Conservation (phyloP, 2,329 filamentous ascomycete species). For the Fusarium sterilihyphosum region DNA sequence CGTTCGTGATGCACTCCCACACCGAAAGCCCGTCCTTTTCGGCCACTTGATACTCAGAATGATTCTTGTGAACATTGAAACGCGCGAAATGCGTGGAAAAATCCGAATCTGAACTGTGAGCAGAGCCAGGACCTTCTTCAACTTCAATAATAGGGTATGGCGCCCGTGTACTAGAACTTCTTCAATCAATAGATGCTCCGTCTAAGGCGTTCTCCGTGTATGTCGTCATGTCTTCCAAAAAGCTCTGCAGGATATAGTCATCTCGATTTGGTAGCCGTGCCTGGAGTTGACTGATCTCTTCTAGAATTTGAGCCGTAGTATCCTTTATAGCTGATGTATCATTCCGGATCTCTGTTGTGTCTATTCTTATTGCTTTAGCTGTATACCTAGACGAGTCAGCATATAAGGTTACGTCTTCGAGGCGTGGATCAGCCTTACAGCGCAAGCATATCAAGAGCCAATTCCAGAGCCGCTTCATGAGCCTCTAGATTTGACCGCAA, state of each 20-base stretch:
- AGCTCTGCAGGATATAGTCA: not conserved
- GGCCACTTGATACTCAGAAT: not conserved
- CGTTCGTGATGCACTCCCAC: not conserved
- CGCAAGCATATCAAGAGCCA: not conserved
- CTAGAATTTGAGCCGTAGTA: not conserved
- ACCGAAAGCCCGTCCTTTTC: not conserved
- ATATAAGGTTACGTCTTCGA: accelerated
- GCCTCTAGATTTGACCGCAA: not conserved
- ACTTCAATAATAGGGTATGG: not conserved
- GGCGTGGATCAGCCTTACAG: not conserved
- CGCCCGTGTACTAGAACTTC: not conserved
- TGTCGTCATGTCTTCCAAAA: not conserved
- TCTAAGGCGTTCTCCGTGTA: not conserved
- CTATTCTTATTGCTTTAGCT: not conserved
- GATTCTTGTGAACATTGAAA: not conserved
- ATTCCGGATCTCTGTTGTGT: not conserved
- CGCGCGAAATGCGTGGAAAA: accelerated
- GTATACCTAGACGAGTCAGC: not conserved
- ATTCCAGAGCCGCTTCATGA: not conserved
- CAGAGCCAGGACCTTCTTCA: accelerated
- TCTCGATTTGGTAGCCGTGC: not conserved
- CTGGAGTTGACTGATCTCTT: not conserved
- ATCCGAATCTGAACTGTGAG: accelerated
- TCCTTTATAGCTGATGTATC: not conserved
- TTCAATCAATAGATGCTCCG: not conserved